phyloP scores from a whole-genome alignment of 768 basidiomycete species.

The Gloeopeniophorella convolvens region DNA sequence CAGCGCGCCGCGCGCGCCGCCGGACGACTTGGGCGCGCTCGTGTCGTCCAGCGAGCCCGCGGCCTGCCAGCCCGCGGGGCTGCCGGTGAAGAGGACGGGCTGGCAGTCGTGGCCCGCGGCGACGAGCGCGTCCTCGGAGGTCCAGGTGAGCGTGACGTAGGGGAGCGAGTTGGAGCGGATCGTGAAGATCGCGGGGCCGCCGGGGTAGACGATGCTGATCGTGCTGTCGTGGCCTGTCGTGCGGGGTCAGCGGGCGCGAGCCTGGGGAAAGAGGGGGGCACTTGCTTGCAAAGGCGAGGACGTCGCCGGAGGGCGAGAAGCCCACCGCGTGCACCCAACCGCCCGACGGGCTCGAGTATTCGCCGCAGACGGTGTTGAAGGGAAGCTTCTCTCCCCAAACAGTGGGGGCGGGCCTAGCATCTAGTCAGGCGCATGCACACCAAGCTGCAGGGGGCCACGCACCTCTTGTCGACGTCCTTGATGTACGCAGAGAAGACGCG shows the following conservation, averaged over 20 bases:
- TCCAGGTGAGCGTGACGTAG: slow-evolving; percentile 80
- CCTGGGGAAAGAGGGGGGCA: slow-evolving; percentile 15
- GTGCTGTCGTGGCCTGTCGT: slow-evolving; percentile 87
- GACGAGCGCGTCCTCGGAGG: slow-evolving; percentile 70
- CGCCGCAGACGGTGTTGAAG: slow-evolving; percentile 96
- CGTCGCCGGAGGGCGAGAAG: slow-evolving; percentile 96
- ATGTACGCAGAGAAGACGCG: slow-evolving; percentile 97
- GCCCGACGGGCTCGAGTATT: slow-evolving; percentile 81
- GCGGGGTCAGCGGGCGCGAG: slow-evolving; percentile 10
- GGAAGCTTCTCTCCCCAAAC: slow-evolving; percentile 99
- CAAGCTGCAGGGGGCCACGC: slow-evolving; percentile 18
- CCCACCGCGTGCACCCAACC: slow-evolving; percentile 97
- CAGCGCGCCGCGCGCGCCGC: slow-evolving; percentile 40
- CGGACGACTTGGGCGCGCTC: slow-evolving; percentile 38
- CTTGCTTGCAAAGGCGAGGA: slow-evolving; percentile 88
- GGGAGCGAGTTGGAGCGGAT: slow-evolving; percentile 78
- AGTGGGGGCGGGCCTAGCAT: slow-evolving; percentile 68
- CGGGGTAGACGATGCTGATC: slow-evolving; percentile 88
- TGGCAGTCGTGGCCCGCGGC: slow-evolving; percentile 98
- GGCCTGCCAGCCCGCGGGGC: slow-evolving; percentile 68
- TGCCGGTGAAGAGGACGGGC: slow-evolving; percentile 80
- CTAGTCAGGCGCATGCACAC: background rate
- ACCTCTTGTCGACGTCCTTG: slow-evolving; percentile 96
- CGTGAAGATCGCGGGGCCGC: slow-evolving; percentile 61
- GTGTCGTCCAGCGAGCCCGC: slow-evolving; percentile 82